Evolutionary conservation across 2,329 filamentous ascomycete genomes (phyloP).

Genomic region (Allantophomopsis cytisporea): DNA sequence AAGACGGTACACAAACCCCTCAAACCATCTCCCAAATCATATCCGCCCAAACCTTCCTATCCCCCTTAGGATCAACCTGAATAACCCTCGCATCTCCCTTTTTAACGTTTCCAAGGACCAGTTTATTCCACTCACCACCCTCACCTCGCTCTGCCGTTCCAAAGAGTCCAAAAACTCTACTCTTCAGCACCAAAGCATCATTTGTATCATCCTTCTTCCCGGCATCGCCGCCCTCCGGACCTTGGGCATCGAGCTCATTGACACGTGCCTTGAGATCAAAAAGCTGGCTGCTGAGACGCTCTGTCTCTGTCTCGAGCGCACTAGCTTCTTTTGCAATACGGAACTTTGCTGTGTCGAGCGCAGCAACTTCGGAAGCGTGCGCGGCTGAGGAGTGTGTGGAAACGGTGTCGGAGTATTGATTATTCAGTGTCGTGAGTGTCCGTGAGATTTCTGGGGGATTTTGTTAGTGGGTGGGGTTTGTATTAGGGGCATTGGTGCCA

Average conservation of each 20-base stretch:
- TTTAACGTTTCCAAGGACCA: conserved; percentile 69
- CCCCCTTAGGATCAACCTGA: conserved; percentile 87
- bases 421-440: conserved; percentile 58
- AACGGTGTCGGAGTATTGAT: conserved; percentile 66
- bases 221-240: conserved; percentile 55
- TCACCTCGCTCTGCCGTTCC: conserved; percentile 71
- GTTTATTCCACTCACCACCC: conserved; percentile 73
- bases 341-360: conserved; percentile 88
- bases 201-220: conserved; percentile 32
- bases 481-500: neutral
- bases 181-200: conserved; percentile 56
- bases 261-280: conserved; percentile 62
- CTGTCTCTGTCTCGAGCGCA: conserved; percentile 88
- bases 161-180: conserved; percentile 83
- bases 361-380: conserved; percentile 74
- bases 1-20: conserved; percentile 8
- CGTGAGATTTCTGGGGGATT: conserved; percentile 47
- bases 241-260: conserved; percentile 75
- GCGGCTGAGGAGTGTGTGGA: conserved; percentile 61
- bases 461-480: conserved; percentile 13
- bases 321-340: conserved; percentile 81
- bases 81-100: conserved; percentile 92
- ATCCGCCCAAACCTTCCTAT: conserved; percentile 82
- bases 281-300: conserved; percentile 70
- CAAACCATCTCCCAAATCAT: conserved; percentile 90